Base-by-base conservation (phyloP, 768 basidiomycete species). In the Tephrocybe sp. region DNA sequence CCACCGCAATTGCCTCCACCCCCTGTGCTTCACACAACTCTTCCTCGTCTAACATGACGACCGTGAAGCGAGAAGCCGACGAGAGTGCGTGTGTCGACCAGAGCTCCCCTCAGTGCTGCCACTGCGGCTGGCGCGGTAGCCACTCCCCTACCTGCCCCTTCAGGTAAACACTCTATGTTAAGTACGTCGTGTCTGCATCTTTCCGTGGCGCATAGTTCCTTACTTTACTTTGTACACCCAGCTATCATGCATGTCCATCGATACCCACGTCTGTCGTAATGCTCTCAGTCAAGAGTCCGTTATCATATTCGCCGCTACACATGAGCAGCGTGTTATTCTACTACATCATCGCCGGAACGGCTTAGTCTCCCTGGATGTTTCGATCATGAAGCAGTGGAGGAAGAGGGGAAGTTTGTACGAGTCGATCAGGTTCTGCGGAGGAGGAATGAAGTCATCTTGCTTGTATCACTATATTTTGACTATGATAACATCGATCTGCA, bases 71-170 rank as follows among this genome's bases (percentile, higher is more conserved):
- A 9, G 44, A 61, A 11, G 52, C 53, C 45, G 65, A 65, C 56
- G 55, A 67, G 53, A 48, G 57, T 53, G 54, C 68, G 43, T 62
- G 69, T 32, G 64, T 73, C 46, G 70, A 80, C 71, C 71, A 75
- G 60, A 81, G 77, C 71, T 73, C 80, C n/a, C 84, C 87, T 53
- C 85, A 87, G 65, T 89, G 87, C 71, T 87, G 84, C 74, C 84
- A 87, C 65, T 89, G 87, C 56, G 85, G 85, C 58, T 84, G 75
- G 74, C 82, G 86, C 59, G 85, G 84, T 34, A 62, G 71, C 52
- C 77, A 79, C 60, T 65, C 80, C 22, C 78, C 82, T 32, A 74
- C 71, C 61, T 87, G 85, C 73, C 84, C 84, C 38, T 85, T 85
- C 82, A 79, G 73, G 63, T 80, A 66, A 56, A 9, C 40, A 20